phyloP scores from a whole-genome alignment of 805 yeast species.

The Nakazawaea ernobii region DNA sequence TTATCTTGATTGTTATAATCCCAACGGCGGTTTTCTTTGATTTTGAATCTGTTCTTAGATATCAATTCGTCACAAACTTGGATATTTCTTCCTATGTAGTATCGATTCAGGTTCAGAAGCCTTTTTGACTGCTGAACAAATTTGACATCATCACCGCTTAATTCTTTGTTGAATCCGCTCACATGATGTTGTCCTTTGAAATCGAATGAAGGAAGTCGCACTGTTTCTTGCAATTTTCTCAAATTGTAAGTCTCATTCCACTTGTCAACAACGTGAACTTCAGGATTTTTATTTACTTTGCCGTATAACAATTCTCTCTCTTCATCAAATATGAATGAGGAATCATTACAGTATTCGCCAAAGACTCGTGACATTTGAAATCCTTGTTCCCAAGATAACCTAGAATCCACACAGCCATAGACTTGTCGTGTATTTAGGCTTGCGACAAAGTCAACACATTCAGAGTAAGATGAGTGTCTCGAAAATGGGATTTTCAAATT shows the following conservation, averaged over 20 bases:
- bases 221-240: background rate
- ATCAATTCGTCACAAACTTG: background rate
- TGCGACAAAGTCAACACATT: constrained; percentile 28
- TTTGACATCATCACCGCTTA: constrained; percentile 4
- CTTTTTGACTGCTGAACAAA: constrained; percentile 9
- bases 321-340: constrained; percentile 17
- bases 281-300: background rate
- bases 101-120: constrained; percentile 18
- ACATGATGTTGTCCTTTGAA: constrained; percentile 12
- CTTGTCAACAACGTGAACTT: constrained; percentile 10
- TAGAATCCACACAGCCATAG: constrained; percentile 35
- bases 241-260: background rate
- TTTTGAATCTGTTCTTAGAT: background rate
- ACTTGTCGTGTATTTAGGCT: constrained; percentile 34
- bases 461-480: constrained; percentile 42
- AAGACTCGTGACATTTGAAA: constrained; percentile 34
- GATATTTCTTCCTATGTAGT: constrained; percentile 15
- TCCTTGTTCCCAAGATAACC: constrained; percentile 30
- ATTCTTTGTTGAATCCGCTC: constrained; percentile 6
- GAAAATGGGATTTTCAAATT: constrained; percentile 35
- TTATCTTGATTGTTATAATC: background rate
- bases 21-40: background rate
- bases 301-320: constrained; percentile 11
- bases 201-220: background rate
- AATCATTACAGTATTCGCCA: constrained; percentile 27